These are phyloP conservation scores for Purpureocillium takamizusanense DNA, from an alignment of 2,329 filamentous ascomycete species.

Conservation along the genomic window DNA sequence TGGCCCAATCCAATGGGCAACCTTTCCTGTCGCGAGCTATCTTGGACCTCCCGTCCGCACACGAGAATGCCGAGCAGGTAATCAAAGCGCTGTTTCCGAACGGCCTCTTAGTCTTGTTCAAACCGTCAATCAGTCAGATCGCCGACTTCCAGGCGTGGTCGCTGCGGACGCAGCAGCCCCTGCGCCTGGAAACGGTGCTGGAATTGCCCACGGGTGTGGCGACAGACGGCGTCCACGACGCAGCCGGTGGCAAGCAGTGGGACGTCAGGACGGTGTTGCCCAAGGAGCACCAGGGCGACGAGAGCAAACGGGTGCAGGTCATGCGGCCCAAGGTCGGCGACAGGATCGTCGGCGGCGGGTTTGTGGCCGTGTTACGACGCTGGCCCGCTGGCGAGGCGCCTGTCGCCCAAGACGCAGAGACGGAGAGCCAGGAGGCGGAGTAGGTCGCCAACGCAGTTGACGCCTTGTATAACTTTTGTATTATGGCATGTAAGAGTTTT, in stretches of 20 bases:
- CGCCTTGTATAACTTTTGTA: too few species aligned
- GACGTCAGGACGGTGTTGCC: constrained; percentile 44
- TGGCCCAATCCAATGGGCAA: constrained; percentile 27
- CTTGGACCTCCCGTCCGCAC: constrained; percentile 61
- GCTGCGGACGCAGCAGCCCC: constrained; percentile 41
- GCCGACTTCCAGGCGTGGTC: constrained; percentile 45
- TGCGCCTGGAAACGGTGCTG: constrained; percentile 47
- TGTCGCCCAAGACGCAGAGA: background rate
- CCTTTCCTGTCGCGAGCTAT: constrained; percentile 64
- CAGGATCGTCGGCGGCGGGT: constrained; percentile 29
- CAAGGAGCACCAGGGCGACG: constrained; percentile 11
- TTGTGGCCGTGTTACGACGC: constrained; percentile 27
- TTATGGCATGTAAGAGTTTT: too few species aligned
- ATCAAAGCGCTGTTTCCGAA: constrained; percentile 52
- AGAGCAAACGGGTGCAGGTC: constrained; percentile 22
- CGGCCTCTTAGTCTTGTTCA: constrained; percentile 61
- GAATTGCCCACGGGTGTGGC: constrained; percentile 41
- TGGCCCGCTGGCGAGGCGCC: constrained; percentile 12
- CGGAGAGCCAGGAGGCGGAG: background rate
- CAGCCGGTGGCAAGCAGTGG: constrained; percentile 50
- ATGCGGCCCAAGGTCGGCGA: constrained; percentile 33
- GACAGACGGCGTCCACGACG: constrained; percentile 32
- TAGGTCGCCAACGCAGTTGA: too few species aligned
- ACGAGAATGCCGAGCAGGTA: constrained; percentile 36
- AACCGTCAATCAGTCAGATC: constrained; percentile 72